Evolutionary conservation across 2,329 filamentous ascomycete species (phyloP), one percentile per base, ranked within the genome.

Genomic region (Neofusicoccum laricinum): DNA sequence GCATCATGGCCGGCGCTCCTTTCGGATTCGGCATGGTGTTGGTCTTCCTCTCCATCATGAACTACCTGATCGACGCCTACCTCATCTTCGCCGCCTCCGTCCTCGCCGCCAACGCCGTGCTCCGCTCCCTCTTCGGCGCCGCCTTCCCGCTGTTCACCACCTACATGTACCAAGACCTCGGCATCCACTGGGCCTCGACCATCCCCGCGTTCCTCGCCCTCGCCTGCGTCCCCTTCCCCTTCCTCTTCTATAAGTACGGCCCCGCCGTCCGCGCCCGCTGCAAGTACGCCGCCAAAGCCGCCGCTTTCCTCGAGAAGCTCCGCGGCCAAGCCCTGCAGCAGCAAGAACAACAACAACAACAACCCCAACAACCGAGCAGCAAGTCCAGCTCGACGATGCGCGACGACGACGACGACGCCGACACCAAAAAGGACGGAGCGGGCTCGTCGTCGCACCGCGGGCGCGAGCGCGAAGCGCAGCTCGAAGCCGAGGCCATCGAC

Each of bases 211-310:
- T 67, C 61, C 63, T 67, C 17, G 51, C 65, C 32, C 53, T 67
- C n/a, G 63, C 46, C 48, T 67, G 66, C 30, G 55, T 66, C 4
- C 65, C 66, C 3, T 65, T 68, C 49, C 89, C 89, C 0, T 87
- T 89, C 72, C 71, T 92, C 8, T 90, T 92, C 73, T 89, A 88
- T 77, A 85, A 82, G 68, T 90, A 90, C 72, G 89, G 89, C 38
- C 75, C 72, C 3, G 21, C 65, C 43, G 87, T 91, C 68, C 81
- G 89, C 14, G 77, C 80, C 71, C 83, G 79, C 69, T 90, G 88
- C 80, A 86, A 86, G 77, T 91, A 82, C 69, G 85, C 88, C 4
- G 81, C 84, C 17, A 82, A 90, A 72, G 86, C 88, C 4, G 85
- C 86, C 36, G 78, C 78, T n/a, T 81, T 88, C 53, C 76, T 88